Percentiles rank a stretch among this genome's conserved stretches.
These are phyloP conservation scores for Candida succiphila DNA, from an alignment of 805 yeast species.

Conservation along the genomic window DNA sequence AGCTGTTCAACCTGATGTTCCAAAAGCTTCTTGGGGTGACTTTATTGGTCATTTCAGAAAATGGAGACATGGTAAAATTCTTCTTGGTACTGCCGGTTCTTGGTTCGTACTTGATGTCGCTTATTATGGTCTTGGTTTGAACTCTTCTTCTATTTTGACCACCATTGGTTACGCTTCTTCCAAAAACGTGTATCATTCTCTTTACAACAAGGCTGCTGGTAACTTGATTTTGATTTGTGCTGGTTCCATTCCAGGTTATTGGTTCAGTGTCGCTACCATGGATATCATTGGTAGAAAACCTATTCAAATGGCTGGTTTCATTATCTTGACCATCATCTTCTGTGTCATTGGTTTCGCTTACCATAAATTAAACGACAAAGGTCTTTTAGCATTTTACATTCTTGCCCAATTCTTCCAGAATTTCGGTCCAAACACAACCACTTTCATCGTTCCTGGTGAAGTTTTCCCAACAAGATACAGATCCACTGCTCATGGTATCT, in stretches of 20 bases:
- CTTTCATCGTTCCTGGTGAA: slow-evolving; percentile 88
- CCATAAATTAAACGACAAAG: slow-evolving; percentile 55
- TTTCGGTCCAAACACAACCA: slow-evolving; percentile 90
- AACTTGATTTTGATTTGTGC: slow-evolving; percentile 89
- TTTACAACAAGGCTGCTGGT: slow-evolving; percentile 82
- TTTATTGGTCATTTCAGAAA: slow-evolving; percentile 65
- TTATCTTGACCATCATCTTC: slow-evolving; percentile 59
- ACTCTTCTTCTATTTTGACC: slow-evolving; percentile 68
- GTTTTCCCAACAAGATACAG: slow-evolving; percentile 90
- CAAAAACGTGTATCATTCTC: slow-evolving; percentile 54
- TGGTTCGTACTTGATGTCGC: slow-evolving; percentile 92
- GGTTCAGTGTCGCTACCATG: slow-evolving; percentile 73
- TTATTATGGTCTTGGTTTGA: slow-evolving; percentile 79
- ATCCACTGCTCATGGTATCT: slow-evolving; percentile 91
- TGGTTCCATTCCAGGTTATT: slow-evolving; percentile 91
- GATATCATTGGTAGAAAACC: slow-evolving; percentile 82
- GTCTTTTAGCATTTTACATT: slow-evolving; percentile 68
- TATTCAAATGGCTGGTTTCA: slow-evolving; percentile 69
- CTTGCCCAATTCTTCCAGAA: slow-evolving; percentile 81
- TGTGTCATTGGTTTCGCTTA: slow-evolving; percentile 80
- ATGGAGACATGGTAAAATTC: slow-evolving; percentile 81
- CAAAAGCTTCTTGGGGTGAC: slow-evolving; percentile 74
- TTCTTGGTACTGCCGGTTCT: slow-evolving; percentile 82
- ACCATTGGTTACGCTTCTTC: slow-evolving; percentile 79
- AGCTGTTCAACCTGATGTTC: slow-evolving; percentile 28